Evolutionary conservation across 2,329 filamentous ascomycete genomes (phyloP), one percentile per base, ranked within the genome.

Genomic region (Sporothrix sp.): DNA sequence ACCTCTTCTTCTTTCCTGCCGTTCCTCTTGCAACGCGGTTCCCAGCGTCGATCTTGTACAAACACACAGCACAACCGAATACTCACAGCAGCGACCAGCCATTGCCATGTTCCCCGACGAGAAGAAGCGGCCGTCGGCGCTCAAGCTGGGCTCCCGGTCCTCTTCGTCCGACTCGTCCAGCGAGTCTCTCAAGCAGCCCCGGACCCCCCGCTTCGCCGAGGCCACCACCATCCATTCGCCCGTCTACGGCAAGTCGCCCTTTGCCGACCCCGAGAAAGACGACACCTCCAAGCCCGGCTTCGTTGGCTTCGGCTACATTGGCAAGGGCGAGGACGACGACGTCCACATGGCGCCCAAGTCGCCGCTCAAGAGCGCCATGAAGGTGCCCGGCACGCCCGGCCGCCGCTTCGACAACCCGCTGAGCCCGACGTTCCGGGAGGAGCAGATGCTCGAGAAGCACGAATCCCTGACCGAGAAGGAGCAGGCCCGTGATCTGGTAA

Each of bases 291-390:
- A 88, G 63, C 85, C 90, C 28, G 86, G 83, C 53, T 89, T 95
- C 69, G 79, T 95, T 57, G 90, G 90, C 58, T 96, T 97, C 67
- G 89, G 90, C 65, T 96, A 95, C 70, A 85, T 96, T 63, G 75
- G 79, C 60, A 75, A 75, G 59, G 69, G 73, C 56, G 65, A 70
- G 25, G 65, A 71, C 69, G 69, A 72, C 64, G 72, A 82, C 59
- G 69, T 75, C 54, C 82, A 76, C 53, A 78, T 78, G 72, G 79
- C 82, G 33, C 87, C 87, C 48, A 83, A 76, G 60, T 85, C 86
- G 18, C 87, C 87, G 7, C 77, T 95, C 60, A 95, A 93, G 75
- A 95, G 88, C 67, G 90, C 89, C 49, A 76, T 96, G 74, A 95
- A 80, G 70, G 82, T 86, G 16, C 90, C 91, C 4, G 88, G 89